These are phyloP conservation scores for Coemansia sp. DNA, from an alignment of 192 early-diverging fungal species.

Conservation along the genomic window DNA sequence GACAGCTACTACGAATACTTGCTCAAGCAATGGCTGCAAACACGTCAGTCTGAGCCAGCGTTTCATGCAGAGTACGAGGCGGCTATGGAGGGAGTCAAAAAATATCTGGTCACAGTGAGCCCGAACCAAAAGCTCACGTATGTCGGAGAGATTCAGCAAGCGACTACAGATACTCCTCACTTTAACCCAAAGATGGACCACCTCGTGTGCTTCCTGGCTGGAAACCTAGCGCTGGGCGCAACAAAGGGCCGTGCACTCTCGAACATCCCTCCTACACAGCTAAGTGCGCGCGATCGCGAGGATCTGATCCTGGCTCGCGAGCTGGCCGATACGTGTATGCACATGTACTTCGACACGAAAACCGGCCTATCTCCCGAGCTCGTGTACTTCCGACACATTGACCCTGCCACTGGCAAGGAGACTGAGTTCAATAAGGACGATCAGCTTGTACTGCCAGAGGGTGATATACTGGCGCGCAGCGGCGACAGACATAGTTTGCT, in stretches of 20 bases:
- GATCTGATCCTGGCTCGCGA: constrained; percentile 80
- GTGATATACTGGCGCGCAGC: constrained; percentile 26
- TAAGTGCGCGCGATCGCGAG: constrained; percentile 42
- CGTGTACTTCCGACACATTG: constrained; percentile 15
- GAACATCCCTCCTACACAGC: constrained; percentile 7
- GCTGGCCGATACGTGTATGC: constrained; percentile 74
- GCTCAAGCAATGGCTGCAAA: constrained; percentile 88
- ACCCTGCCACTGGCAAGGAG: neutral
- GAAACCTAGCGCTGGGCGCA: constrained; percentile 48
- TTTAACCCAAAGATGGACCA: constrained; percentile 81
- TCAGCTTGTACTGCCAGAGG: constrained; percentile 21
- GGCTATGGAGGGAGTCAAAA: constrained; percentile 49
- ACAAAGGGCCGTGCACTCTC: constrained; percentile 28
- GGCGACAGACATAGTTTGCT: constrained; percentile 59
- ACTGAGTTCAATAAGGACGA: neutral
- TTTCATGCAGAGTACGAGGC: constrained; percentile 70
- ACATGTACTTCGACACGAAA: constrained; percentile 79
- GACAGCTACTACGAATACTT: constrained; percentile 97
- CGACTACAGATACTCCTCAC: constrained; percentile 52
- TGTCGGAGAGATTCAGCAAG: constrained; percentile 49
- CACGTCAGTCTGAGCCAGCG: constrained; percentile 60
- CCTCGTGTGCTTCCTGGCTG: constrained; percentile 84
- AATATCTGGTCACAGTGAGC: constrained; percentile 25
- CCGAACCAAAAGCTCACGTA: constrained; percentile 24
- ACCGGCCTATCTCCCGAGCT: constrained; percentile 71